Percentiles rank a stretch among this genome's conserved stretches.
phyloP scores from a whole-genome alignment of 2,329 filamentous ascomycete species.

The Aureobasidium leucospermi region DNA sequence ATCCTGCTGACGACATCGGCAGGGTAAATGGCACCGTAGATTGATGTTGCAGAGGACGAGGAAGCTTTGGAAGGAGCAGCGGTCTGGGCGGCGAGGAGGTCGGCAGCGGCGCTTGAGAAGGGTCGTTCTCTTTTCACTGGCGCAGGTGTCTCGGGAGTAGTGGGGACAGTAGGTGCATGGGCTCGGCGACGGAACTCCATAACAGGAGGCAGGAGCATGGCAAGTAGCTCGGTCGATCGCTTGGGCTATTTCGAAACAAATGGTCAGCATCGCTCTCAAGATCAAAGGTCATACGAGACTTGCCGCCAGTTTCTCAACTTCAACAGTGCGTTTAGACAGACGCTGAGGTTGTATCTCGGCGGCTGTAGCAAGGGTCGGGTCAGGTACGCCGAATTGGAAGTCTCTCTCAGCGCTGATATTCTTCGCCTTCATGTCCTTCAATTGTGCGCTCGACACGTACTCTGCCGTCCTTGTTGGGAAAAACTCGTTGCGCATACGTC shows the following conservation, averaged over 20 bases:
- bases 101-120: slow-evolving; percentile 16
- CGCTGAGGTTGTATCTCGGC: neutral
- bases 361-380: slow-evolving; percentile 13
- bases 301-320: slow-evolving; percentile 35
- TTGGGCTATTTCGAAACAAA: slow-evolving; percentile 27
- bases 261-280: slow-evolving; percentile 9
- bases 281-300: slow-evolving; percentile 2
- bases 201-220: slow-evolving; percentile 39
- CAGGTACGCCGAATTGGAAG: slow-evolving; percentile 32
- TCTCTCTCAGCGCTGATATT: slow-evolving; percentile 41
- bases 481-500: slow-evolving; percentile 50
- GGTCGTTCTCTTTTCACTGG: slow-evolving; percentile 12
- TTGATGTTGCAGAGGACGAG: slow-evolving; percentile 28
- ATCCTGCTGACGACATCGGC: slow-evolving; percentile 45
- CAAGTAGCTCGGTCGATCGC: slow-evolving; percentile 40
- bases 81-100: slow-evolving; percentile 17
- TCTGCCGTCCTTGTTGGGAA: slow-evolving; percentile 45
- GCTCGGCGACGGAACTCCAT: slow-evolving; percentile 43
- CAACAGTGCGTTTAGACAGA: slow-evolving; percentile 24
- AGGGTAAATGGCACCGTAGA: slow-evolving; percentile 50
- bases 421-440: slow-evolving; percentile 38
- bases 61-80: slow-evolving; percentile 15
- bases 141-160: neutral
- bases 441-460: slow-evolving; percentile 42
- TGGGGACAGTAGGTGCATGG: slow-evolving; percentile 26